phyloP scores from a whole-genome alignment of 23 red algal genomes.

The Gracilaria gracilis region DNA sequence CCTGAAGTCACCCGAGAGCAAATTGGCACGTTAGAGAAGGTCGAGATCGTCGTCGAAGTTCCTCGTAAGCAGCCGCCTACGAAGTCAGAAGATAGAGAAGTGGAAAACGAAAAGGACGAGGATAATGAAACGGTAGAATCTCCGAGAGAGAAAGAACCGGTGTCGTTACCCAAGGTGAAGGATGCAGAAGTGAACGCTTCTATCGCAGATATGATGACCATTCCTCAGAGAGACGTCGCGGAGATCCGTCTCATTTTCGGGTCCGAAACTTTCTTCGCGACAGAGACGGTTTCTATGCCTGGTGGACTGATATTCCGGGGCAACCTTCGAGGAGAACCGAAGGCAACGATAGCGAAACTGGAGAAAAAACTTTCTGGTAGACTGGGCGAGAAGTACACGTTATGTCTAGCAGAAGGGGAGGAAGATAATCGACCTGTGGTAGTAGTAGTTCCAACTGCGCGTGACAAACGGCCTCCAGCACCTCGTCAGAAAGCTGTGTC shows the following conservation, averaged over 20 bases:
- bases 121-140: neutral
- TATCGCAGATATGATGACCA: constrained; percentile 51
- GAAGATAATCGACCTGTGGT: constrained; percentile 76
- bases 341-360: constrained; percentile 52
- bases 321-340: constrained; percentile 87
- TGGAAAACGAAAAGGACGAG: constrained; percentile 15
- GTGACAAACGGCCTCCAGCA: constrained; percentile 37
- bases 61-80: neutral
- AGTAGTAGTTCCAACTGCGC: constrained; percentile 64
- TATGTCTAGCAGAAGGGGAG: constrained; percentile 88
- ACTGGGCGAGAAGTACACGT: constrained; percentile 84
- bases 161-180: neutral
- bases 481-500: constrained; percentile 44
- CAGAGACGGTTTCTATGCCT: constrained; percentile 68
- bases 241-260: constrained; percentile 87
- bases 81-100: neutral
- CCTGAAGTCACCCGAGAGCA: neutral
- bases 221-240: constrained; percentile 75
- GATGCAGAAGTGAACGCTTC: neutral
- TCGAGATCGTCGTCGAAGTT: neutral
- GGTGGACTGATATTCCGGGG: constrained; percentile 90
- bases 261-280: constrained; percentile 95
- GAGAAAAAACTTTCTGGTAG: constrained; percentile 49
- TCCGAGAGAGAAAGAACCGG: neutral
- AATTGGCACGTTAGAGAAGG: neutral